Evolutionary conservation across 257 asterid genomes (phyloP).

Genomic region (Voacanga thouarsii): DNA sequence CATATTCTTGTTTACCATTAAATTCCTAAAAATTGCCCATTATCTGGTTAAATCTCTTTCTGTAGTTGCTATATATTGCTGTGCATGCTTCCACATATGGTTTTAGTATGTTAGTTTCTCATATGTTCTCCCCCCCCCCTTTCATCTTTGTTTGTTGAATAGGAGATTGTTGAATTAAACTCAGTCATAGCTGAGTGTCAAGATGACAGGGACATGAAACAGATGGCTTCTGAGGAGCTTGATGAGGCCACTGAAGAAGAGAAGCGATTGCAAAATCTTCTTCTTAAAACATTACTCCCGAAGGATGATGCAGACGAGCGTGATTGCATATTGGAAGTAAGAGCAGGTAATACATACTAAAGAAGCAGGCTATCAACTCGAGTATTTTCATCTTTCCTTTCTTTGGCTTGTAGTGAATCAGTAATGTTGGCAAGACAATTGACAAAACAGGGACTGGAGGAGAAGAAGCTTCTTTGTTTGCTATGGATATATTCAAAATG

Average conservation of each 20-base stretch:
- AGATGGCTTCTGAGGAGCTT: conserved; percentile 87
- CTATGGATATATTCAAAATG: conserved; percentile 93
- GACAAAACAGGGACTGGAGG: conserved; percentile 78
- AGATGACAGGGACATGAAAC: conserved; percentile 78
- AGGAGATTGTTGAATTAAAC: conserved; percentile 78
- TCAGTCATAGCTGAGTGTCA: conserved; percentile 58
- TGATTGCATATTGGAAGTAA: conserved; percentile 89
- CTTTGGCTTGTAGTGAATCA: neutral
- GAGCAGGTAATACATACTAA: conserved; percentile 62
- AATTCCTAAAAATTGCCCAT: neutral
- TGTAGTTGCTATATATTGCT: neutral
- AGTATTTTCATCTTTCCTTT: neutral
- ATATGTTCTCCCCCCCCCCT: neutral
- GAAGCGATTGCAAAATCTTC: conserved; percentile 54
- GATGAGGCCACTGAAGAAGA: conserved; percentile 64
- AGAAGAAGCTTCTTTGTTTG: conserved; percentile 96
- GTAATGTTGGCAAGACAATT: conserved; percentile 11
- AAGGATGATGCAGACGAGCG: conserved; percentile 97
- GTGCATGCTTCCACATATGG: neutral
- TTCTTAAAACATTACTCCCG: conserved; percentile 80
- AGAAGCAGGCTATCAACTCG: conserved; percentile 5
- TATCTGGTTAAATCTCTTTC: neutral
- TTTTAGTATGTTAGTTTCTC: neutral
- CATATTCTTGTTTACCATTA: neutral
- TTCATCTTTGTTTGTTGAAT: conserved; percentile 6